Base-by-base conservation (phyloP, 148 eudicot species). In the Polygonum aviculare region DNA sequence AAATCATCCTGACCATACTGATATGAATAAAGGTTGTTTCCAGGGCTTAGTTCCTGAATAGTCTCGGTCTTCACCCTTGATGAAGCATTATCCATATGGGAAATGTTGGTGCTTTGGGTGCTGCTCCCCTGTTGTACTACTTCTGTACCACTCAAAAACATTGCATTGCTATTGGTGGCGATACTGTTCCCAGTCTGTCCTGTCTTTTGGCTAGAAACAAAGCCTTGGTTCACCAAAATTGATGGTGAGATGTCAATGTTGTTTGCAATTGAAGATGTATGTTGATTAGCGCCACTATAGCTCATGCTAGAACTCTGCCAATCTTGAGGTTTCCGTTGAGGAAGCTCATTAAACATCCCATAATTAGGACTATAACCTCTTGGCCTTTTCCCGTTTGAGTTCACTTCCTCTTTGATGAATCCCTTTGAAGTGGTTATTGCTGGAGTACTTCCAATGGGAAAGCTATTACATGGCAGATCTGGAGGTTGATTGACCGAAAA, bases 1-100 rank as follows among this genome's bases (percentile, higher is more conserved):
- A 95, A 85, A 80, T 95, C 97, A 10, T 95, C 98, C 78, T 89
- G 94, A 71, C 88, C 87, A 76, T 77, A 88, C 50, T 82, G 88
- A 75, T 87, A 86, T 1, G 83, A 77, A 72, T 83, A 89, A 82
- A 9, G 84, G 36, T 87, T 80, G 44, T 80, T 77, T 51, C 83
- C 87, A 26, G 79, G 52, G 84, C 80, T 85, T 19, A 77, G 78
- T 78, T 89, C 92, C 14, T 89, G 80, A 44, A 83, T 77, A 36
- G 78, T 80, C 83, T 93, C 96, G 4, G 90, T 75, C 35, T 72
- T 72, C 86, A 90, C 89, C 80, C 86, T 89, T 12, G 78, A 59
- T 18, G 85, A 63, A 72, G 15, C 35, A 74, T 79, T 82, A 73
- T 87, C 86, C 38, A 39, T 39, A 92, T 5, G 60, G 19, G 60